A percentile compares a stretch with the other conserved stretches of the same genome.
Evolutionary conservation across 805 yeast genomes (phyloP).

Genomic region (Saturnispora gosingensis): DNA sequence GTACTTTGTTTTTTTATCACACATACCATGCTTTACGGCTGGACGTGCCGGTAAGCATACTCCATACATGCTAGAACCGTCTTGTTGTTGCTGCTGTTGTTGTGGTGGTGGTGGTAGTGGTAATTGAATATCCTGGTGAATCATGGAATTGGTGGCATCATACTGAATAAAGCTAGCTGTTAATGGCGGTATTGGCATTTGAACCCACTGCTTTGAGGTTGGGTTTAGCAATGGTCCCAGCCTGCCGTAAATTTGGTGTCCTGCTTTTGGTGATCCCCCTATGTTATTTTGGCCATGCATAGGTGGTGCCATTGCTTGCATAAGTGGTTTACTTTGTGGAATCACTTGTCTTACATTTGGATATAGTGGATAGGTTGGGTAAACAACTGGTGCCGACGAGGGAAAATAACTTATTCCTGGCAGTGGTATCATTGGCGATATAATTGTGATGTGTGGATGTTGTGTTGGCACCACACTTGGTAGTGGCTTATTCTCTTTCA

Average conservation of each 20-base stretch:
- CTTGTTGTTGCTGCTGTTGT: background rate
- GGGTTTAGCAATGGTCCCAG: background rate
- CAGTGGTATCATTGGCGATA: background rate
- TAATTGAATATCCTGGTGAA: background rate
- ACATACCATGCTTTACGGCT: background rate
- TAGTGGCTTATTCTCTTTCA: background rate
- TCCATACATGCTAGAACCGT: background rate
- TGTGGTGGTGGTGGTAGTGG: background rate
- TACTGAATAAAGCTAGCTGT: background rate
- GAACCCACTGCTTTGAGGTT: background rate
- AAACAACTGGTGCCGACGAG: background rate
- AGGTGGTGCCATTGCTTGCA: background rate
- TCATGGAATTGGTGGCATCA: background rate
- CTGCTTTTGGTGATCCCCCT: background rate
- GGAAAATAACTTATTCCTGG: background rate
- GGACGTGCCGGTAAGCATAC: background rate
- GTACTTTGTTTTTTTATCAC: slow-evolving; percentile 2
- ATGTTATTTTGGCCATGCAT: background rate
- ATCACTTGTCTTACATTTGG: background rate
- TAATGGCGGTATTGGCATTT: background rate
- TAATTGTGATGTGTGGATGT: background rate
- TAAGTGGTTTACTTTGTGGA: background rate
- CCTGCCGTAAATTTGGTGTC: background rate
- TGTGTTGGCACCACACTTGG: background rate
- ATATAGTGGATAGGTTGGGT: background rate